phyloP scores from a whole-genome alignment of 805 yeast species.

The Starmerella khaoyaiensis region DNA sequence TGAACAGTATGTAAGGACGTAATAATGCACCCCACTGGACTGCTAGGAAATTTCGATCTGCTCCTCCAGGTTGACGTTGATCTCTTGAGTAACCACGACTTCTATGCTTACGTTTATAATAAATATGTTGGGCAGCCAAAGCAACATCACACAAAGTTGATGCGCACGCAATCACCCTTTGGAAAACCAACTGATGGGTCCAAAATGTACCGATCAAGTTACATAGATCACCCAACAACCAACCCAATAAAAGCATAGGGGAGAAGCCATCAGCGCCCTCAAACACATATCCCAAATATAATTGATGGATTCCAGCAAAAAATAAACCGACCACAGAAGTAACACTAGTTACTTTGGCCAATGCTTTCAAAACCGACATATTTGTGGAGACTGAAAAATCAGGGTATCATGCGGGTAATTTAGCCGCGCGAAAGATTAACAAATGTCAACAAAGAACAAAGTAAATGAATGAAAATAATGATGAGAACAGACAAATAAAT shows the following conservation, averaged over 20 bases:
- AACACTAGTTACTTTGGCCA: constrained; percentile 19
- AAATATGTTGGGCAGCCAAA: constrained; percentile 22
- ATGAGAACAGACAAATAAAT: too few relatives aligned
- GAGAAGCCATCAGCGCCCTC: constrained; percentile 26
- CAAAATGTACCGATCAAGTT: constrained; percentile 26
- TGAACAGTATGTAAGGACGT: constrained; percentile 15
- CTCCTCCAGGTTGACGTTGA: constrained; percentile 2
- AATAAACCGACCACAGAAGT: constrained; percentile 25
- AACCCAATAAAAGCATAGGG: constrained; percentile 22
- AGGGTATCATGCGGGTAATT: too few relatives aligned
- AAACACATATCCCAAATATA: constrained; percentile 20
- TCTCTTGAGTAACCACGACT: too few relatives aligned
- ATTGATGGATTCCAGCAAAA: constrained; percentile 25
- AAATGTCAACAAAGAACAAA: too few relatives aligned
- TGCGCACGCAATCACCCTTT: constrained; percentile 22
- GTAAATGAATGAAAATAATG: too few relatives aligned
- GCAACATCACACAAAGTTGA: constrained; percentile 21
- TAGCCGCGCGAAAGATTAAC: too few relatives aligned
- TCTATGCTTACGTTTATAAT: constrained; percentile 20
- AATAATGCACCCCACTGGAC: constrained; percentile 14
- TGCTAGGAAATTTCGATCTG: constrained; percentile 4
- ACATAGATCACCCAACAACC: constrained; percentile 26
- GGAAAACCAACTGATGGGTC: constrained; percentile 26
- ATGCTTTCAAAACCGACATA: constrained; percentile 11
- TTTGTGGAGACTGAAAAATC: too few relatives aligned